Evolutionary conservation across 192 early-diverging fungal species (phyloP), one percentile per base, ranked within the genome.

Genomic region (Jimgerdemannia flammicorona): DNA sequence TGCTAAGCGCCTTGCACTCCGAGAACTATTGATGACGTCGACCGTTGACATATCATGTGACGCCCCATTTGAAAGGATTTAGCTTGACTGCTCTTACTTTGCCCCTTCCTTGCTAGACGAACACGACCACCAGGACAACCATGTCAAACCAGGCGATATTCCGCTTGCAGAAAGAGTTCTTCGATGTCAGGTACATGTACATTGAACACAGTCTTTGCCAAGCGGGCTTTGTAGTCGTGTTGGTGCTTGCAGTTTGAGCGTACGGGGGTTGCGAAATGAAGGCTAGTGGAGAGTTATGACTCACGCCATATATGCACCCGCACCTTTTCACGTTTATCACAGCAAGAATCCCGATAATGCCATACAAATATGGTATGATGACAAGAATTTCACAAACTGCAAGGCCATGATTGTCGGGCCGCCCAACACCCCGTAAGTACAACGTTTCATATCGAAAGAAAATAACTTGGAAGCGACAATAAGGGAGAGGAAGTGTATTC

Each of bases 371-470:
- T 68, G 67, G 67, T 68, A 68, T 18, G 80, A 84, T 73, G 90
- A 91, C 66, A 77, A 74, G 3, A 84, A 91, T 81, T 83, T 91
- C 75, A 90, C 82, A 71, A 87, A 88, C 77, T 84, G 89, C 73
- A 88, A 91, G 74, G 88, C 90, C 20, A 78, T 91, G 70, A 82
- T 91, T 71, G 85, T 83, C 9, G 90, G 90, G 3, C 90, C 90
- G 41, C 79, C 85, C 68, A 72, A 83, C 19, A 89, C 88, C 9
- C 87, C 87, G 70, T 91, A 88, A 79, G 84, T 70, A 29, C 41
- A 54, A 74, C 4, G 66, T 29, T 29, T 29, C 29, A 29, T 29
- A 29, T 29, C 29, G 29, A 29, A 29, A 72, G 39, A 42, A 14
- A 72, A 44, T 39, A 9, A 71, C 29, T 29, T 29, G 29, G 29